Conservation (phyloP, 768 basidiomycete species). For the Mrakia hoshinonis region DNA sequence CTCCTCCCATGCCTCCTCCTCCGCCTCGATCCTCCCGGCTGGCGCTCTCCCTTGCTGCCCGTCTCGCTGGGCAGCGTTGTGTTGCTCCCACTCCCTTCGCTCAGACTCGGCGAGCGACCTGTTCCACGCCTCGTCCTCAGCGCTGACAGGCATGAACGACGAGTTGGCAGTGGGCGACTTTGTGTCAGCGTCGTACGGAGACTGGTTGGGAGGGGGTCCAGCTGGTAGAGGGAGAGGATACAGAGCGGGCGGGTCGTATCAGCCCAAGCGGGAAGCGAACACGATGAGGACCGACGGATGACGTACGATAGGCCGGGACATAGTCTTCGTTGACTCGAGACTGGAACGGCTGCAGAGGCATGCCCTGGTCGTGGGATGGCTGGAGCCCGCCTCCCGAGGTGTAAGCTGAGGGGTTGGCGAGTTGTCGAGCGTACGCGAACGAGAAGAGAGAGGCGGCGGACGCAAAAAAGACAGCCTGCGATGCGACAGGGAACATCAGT, state of each 20-base stretch:
- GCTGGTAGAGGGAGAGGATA: background rate
- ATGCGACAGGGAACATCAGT: background rate
- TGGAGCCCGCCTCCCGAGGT: background rate
- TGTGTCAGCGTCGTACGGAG: background rate
- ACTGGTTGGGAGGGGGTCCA: background rate
- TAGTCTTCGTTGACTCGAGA: conserved; percentile 14
- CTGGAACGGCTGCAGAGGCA: conserved; percentile 11
- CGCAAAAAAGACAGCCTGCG: background rate
- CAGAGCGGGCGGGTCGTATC: no score
- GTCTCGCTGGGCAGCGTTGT: background rate
- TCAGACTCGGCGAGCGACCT: conserved; percentile 21
- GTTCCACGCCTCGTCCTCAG: conserved; percentile 23
- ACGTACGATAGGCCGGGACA: conserved; percentile 21
- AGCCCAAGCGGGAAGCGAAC: background rate
- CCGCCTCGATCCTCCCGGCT: conserved; percentile 34
- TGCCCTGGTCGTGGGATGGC: background rate
- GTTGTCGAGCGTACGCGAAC: conserved; percentile 23
- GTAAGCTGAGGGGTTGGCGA: background rate
- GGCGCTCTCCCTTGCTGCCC: conserved; percentile 9
- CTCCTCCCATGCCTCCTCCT: conserved; percentile 40
- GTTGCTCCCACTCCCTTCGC: conserved; percentile 26
- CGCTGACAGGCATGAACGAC: conserved; percentile 11
- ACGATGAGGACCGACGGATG: background rate
- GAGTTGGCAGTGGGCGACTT: background rate
- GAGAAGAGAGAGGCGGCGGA: conserved; percentile 20